These are phyloP conservation scores for Rhodamnia argentea DNA, from an alignment of 345 rosid genomes.

Conservation along the genomic window DNA sequence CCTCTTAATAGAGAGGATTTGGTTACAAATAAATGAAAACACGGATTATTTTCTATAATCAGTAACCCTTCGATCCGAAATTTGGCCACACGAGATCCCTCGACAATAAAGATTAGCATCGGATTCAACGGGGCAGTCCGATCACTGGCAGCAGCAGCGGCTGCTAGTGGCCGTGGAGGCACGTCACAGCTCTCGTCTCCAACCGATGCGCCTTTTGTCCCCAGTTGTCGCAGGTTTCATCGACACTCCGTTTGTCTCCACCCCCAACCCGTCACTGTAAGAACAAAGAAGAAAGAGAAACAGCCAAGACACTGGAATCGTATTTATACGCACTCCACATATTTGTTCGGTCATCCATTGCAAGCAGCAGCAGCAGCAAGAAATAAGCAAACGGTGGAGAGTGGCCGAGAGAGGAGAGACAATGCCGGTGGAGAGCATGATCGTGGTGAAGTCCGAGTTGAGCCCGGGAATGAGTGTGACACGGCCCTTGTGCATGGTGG, in stretches of 20 bases:
- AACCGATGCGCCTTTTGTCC: background rate
- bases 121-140: background rate
- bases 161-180: background rate
- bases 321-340: background rate
- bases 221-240: background rate
- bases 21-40: background rate
- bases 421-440: background rate
- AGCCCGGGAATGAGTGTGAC: background rate
- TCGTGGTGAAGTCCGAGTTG: slow-evolving; percentile 1
- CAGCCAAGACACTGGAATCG: background rate
- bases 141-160: background rate
- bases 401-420: background rate
- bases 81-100: background rate
- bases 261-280: background rate
- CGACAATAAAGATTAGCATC: background rate
- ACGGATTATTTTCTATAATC: background rate
- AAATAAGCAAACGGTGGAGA: background rate
- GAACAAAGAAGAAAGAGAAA: background rate
- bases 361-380: background rate
- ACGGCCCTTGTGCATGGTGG: background rate
- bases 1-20: background rate
- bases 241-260: background rate
- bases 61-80: background rate
- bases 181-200: background rate
- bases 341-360: background rate